Conservation (phyloP, 352 stramenopile species). For the Chrysophaeum taylorii region DNA sequence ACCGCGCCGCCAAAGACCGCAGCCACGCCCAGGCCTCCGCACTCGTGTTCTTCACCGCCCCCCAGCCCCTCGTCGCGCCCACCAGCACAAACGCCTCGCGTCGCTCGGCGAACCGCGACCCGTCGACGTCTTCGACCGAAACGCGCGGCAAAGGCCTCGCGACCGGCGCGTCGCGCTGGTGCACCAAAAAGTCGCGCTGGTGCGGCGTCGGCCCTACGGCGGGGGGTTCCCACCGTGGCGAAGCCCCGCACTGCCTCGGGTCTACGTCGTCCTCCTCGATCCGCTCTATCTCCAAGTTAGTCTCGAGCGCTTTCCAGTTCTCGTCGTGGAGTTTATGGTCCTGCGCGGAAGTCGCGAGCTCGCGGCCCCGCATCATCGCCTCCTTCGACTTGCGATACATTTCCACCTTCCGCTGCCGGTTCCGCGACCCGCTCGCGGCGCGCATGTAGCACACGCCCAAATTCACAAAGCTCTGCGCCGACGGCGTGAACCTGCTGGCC, state of each 20-base stretch:
- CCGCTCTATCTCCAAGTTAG: neutral
- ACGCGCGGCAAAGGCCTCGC: neutral
- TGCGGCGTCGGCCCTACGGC: neutral
- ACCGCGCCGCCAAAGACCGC: neutral
- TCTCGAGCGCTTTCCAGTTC: neutral
- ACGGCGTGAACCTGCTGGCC: neutral
- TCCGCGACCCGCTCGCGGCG: neutral
- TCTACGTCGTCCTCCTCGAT: neutral
- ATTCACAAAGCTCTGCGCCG: neutral
- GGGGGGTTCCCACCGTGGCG: too few species aligned
- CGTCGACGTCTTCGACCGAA: neutral
- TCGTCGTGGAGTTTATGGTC: neutral
- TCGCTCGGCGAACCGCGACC: neutral
- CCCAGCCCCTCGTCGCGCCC: neutral
- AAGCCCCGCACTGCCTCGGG: neutral
- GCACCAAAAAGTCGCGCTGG: neutral
- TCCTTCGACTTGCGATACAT: neutral
- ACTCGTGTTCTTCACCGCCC: neutral
- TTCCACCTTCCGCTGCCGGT: neutral
- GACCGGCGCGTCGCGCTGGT: neutral
- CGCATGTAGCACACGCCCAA: conserved; percentile 7
- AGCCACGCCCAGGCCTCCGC: neutral
- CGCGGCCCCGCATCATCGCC: neutral
- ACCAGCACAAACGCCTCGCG: neutral
- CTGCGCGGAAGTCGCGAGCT: neutral